Evolutionary conservation across 345 rosid genomes (phyloP).

Genomic region (Corchorus capsularis): DNA sequence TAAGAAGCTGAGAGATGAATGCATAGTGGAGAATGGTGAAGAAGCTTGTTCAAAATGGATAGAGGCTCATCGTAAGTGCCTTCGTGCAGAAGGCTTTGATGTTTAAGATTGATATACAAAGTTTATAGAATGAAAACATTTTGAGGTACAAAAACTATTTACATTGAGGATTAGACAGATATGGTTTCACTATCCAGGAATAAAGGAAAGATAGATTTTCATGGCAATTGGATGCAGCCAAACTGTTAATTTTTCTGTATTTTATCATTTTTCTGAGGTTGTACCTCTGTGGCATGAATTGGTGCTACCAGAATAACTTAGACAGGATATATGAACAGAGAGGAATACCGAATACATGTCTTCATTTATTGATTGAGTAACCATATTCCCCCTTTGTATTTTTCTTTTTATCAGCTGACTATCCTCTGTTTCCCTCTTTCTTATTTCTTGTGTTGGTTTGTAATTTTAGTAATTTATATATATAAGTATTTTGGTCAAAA

Average conservation of each 20-base stretch:
- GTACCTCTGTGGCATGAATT: not conserved
- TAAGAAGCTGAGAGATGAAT: constrained; percentile 88
- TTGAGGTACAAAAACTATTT: constrained; percentile 21
- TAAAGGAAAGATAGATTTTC: constrained; percentile 24
- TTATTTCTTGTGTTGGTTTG: no score
- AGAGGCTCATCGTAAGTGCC: constrained; percentile 85
- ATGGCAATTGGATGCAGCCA: not conserved
- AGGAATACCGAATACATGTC: no score
- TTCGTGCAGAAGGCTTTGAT: constrained; percentile 90
- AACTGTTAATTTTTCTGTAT: not conserved
- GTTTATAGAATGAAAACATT: constrained; percentile 29
- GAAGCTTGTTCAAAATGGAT: constrained; percentile 91
- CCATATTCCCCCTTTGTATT: not conserved
- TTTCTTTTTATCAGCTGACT: not conserved
- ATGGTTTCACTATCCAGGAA: constrained; percentile 17
- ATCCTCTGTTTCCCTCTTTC: not conserved
- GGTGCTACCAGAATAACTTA: not conserved
- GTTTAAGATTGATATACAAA: constrained; percentile 44
- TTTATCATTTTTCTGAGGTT: not conserved
- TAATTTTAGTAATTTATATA: no score
- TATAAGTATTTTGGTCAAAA: not conserved
- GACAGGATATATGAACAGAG: not conserved
- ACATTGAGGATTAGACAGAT: constrained; percentile 15
- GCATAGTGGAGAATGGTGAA: constrained; percentile 86
- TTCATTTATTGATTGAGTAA: no score